Percentiles rank a stretch among this genome's conserved stretches.
Evolutionary conservation across 2,329 filamentous ascomycete genomes (phyloP).

Genomic region (Colletotrichum endophyticum): DNA sequence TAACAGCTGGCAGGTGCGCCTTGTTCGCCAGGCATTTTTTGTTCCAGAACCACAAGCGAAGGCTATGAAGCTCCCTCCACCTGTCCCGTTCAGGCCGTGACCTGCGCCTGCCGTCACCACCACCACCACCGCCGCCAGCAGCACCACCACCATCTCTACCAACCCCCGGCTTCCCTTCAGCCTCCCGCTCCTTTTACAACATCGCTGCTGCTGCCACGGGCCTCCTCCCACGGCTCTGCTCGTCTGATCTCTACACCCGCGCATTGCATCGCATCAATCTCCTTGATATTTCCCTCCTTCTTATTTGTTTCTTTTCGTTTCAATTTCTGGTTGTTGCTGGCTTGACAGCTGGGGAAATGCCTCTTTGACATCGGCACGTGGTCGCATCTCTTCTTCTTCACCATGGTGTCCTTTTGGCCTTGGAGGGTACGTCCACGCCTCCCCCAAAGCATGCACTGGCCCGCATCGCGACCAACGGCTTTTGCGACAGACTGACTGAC

Average conservation of each 20-base stretch:
- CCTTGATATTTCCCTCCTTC: not conserved
- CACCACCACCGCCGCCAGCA: not conserved
- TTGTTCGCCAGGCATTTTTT: not conserved
- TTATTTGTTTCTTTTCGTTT: not conserved
- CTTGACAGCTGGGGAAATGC: constrained; percentile 6
- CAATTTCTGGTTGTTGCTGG: not conserved
- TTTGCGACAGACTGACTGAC: not conserved
- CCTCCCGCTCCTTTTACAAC: constrained; percentile 1
- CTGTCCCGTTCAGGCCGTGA: not conserved
- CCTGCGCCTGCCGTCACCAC: not conserved
- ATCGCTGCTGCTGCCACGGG: not conserved
- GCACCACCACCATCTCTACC: not conserved
- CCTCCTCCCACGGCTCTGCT: not conserved
- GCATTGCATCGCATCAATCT: not conserved
- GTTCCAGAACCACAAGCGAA: not conserved
- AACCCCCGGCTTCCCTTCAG: not conserved
- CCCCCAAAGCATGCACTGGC: not conserved
- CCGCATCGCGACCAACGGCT: not conserved
- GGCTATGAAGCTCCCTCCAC: not conserved
- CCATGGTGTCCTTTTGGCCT: constrained; percentile 86
- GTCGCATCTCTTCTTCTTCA: constrained; percentile 8
- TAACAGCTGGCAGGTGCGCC: not conserved
- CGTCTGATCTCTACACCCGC: not conserved
- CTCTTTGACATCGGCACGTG: constrained; percentile 13
- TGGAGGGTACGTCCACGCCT: constrained; percentile 67